Conservation (phyloP, 768 basidiomycete genomes). For the Phanerodontia chrysosporium region DNA sequence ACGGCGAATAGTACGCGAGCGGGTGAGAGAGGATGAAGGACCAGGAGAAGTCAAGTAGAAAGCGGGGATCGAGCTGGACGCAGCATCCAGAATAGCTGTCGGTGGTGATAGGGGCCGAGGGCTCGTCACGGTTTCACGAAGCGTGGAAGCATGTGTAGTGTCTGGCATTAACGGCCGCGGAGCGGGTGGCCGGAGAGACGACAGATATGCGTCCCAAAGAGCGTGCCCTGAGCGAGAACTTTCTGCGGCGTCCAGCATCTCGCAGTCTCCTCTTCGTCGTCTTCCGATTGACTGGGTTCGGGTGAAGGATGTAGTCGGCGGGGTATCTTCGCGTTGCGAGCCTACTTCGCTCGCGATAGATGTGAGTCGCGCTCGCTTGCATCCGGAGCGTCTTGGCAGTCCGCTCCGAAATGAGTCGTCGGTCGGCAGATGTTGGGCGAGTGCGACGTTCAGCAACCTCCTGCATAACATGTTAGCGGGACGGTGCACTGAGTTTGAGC, state of each 20-base stretch:
- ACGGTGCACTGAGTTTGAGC: neutral
- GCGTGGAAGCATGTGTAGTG: neutral
- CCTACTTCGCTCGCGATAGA: slow-evolving; percentile 40
- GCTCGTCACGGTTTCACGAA: slow-evolving; percentile 9
- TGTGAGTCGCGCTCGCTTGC: slow-evolving; percentile 48
- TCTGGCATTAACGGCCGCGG: neutral
- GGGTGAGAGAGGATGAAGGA: slow-evolving; percentile 18
- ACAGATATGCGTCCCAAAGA: slow-evolving; percentile 57
- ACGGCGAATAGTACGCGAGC: slow-evolving; percentile 62
- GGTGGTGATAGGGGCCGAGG: slow-evolving; percentile 13
- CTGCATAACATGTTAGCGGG: slow-evolving; percentile 33
- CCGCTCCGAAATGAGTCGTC: slow-evolving; percentile 58
- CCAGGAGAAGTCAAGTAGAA: neutral
- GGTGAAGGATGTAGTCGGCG: slow-evolving; percentile 24
- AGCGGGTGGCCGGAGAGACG: neutral
- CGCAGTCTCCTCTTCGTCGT: slow-evolving; percentile 64
- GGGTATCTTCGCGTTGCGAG: slow-evolving; percentile 8
- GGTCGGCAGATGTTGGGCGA: slow-evolving; percentile 50
- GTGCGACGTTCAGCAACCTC: slow-evolving; percentile 73
- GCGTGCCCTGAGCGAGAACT: slow-evolving; percentile 57
- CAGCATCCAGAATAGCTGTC: neutral
- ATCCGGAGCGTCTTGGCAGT: slow-evolving; percentile 60
- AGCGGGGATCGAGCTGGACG: neutral
- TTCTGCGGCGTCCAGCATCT: slow-evolving; percentile 41
- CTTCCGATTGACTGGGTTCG: slow-evolving; percentile 51